These are phyloP conservation scores for Thermochaetoides thermophila DNA, from an alignment of 495 filamentous ascomycete genomes.

Conservation along the genomic window DNA sequence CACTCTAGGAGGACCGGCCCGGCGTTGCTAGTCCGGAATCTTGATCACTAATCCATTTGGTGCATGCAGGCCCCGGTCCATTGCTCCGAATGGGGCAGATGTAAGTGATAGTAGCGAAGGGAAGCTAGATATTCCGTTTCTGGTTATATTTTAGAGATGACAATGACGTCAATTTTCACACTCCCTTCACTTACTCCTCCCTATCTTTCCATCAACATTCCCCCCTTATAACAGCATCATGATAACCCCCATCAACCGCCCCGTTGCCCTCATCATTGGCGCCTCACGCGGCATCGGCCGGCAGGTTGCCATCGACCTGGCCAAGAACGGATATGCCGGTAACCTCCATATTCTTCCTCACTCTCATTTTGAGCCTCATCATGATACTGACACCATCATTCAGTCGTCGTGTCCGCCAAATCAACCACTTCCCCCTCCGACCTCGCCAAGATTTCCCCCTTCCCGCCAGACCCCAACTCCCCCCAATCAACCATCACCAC, in stretches of 20 bases:
- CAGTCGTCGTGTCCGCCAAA: conserved; percentile 74
- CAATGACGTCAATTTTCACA: too few relatives aligned
- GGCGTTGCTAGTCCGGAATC: background rate
- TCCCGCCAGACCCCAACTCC: conserved; percentile 77
- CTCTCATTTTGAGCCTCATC: too few relatives aligned
- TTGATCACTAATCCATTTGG: conserved; percentile 15
- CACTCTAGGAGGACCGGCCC: background rate
- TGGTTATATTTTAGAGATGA: too few relatives aligned
- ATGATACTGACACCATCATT: background rate
- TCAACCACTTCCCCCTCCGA: conserved; percentile 55
- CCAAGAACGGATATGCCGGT: conserved; percentile 57
- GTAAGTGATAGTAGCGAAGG: too few relatives aligned
- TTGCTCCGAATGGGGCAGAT: too few relatives aligned
- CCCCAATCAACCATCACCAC: conserved; percentile 66
- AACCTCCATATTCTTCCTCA: conserved; percentile 8
- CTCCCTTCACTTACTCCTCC: background rate
- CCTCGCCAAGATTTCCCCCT: conserved; percentile 38
- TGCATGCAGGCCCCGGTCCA: too few relatives aligned
- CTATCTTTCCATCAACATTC: background rate
- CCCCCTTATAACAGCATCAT: too few relatives aligned
- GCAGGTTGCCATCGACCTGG: conserved; percentile 63
- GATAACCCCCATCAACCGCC: conserved; percentile 7
- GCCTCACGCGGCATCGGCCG: conserved; percentile 68
- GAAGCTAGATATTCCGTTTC: too few relatives aligned
- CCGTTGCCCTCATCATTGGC: conserved; percentile 55